Base-by-base conservation (phyloP, 116 monocot species). In the Phalaenopsis hybrid region DNA sequence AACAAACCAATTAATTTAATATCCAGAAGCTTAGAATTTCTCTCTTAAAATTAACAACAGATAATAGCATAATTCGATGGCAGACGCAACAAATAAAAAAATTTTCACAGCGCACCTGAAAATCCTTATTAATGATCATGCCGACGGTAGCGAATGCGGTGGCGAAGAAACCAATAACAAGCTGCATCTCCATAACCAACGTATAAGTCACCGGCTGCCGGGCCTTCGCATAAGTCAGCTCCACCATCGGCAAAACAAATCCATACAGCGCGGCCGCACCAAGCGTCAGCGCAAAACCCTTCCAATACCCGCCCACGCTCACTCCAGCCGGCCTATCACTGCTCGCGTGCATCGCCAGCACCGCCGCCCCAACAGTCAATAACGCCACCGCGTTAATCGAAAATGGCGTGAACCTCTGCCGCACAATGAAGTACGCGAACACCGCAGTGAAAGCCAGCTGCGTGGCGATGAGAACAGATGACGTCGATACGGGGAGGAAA, bases 141-240 rank as follows among this genome's bases (percentile, higher is more conserved):
- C 90, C 90, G 11, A 86, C 82, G 7, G 81, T 76, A 59, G 88
- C 86, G 61, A 90, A 84, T 0, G 34, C 81, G 23, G 84, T 90
- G 58, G 86, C 88, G 67, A 81, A 85, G 81, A 82, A 72, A 0
- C 85, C 83, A 31, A 90, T 84, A 5, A 90, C 76, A 17, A 90
- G 34, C 86, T 88, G 90, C 83, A 90, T 82, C 82, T 90, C 90
- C 81, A 90, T 85, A 41, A 88, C 90, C 57, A 88, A 21, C 6
- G 85, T 81, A 79, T 88, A 90, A 21, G 81, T 88, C n/a, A 90
- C 34, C 16, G 28, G 65, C 80, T 78, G 81, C 20, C 81, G 77
- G 1, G 84, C 86, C 77, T 80, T 86, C 43, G 49, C 25, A 70
- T 91, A 88, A 0, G 80, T 75, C 52, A 86, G 78, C 84, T 91